Percentiles rank a stretch among this genome's conserved stretches.
Conservation (phyloP, 2,329 filamentous ascomycete species). For the Helotiales sp. region DNA sequence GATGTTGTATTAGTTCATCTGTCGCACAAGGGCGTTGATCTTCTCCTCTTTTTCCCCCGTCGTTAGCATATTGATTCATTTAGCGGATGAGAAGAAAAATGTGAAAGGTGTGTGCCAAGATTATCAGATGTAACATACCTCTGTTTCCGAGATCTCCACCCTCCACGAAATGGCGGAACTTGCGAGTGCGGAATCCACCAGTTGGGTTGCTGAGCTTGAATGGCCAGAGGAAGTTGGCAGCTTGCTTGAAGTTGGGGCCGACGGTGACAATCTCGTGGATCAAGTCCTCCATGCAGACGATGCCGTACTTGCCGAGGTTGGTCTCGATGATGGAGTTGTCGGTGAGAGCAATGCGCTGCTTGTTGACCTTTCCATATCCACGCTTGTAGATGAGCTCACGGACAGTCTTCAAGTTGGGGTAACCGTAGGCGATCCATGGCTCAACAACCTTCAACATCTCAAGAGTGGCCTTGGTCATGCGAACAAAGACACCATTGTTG, state of each 20-base stretch:
- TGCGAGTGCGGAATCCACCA: conserved; percentile 93
- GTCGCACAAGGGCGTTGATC: conserved; percentile 94
- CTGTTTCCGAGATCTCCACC: conserved; percentile 97
- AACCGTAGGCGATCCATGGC: conserved; percentile 98
- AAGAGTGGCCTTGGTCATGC: conserved; percentile 94
- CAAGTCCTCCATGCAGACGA: conserved; percentile 98
- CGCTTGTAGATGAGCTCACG: conserved; percentile 99
- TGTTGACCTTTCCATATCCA: conserved; percentile 98
- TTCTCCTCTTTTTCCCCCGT: not conserved
- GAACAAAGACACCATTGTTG: conserved; percentile 99
- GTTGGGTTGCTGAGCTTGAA: conserved; percentile 99
- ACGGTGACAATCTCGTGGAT: conserved; percentile 99
- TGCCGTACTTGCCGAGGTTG: conserved; percentile 95
- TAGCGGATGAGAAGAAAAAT: not conserved
- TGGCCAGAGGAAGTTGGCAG: conserved; percentile 97
- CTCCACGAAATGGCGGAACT: conserved; percentile 62
- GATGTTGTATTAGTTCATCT: conserved; percentile 99
- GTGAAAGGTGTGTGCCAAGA: not conserved
- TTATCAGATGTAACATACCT: conserved; percentile 50
- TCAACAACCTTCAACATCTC: conserved; percentile 99
- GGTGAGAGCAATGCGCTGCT: conserved; percentile 94
- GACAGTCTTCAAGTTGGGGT: conserved; percentile 98
- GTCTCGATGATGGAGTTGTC: conserved; percentile 99
- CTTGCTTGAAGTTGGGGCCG: conserved; percentile 99
- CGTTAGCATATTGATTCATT: not conserved